Conservation (phyloP, 495 filamentous ascomycete genomes). For the Clavariopsis aquatica region DNA sequence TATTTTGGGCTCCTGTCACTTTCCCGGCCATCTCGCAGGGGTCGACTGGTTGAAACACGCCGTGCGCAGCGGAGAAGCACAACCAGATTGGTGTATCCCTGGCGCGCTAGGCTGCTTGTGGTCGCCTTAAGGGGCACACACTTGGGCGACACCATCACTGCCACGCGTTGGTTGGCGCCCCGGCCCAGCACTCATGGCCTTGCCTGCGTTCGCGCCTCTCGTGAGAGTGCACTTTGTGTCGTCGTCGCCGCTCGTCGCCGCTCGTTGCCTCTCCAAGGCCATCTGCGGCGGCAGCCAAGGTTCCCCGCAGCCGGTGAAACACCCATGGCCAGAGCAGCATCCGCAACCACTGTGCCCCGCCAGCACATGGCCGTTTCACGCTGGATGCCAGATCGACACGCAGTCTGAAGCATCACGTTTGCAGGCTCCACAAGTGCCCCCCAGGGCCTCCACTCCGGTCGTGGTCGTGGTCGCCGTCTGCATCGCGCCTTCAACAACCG, state of each 20-base stretch:
- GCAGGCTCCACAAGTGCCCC: not conserved
- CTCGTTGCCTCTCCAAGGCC: not conserved
- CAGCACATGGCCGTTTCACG: not conserved
- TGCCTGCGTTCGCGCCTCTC: not conserved
- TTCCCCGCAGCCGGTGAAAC: conserved; percentile 19
- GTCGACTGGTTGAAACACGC: conserved; percentile 9
- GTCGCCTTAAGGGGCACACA: not conserved
- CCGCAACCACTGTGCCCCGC: not conserved
- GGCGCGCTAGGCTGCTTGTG: not conserved
- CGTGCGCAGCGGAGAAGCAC: conserved; percentile 2
- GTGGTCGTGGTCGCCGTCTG: not conserved
- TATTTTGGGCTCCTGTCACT: conserved; percentile 13
- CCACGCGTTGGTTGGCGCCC: no score
- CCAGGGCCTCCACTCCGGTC: not conserved
- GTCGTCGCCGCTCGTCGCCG: no score
- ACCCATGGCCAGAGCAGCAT: not conserved
- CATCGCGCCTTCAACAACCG: not conserved
- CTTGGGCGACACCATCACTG: not conserved
- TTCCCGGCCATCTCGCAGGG: not conserved
- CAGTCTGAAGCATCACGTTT: not conserved
- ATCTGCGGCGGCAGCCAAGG: not conserved
- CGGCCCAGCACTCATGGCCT: no score
- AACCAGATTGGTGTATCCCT: not conserved
- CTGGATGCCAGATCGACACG: not conserved
- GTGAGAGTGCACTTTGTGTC: no score